Conservation (phyloP, 768 basidiomycete genomes). For the Coprinellus micaceus region DNA sequence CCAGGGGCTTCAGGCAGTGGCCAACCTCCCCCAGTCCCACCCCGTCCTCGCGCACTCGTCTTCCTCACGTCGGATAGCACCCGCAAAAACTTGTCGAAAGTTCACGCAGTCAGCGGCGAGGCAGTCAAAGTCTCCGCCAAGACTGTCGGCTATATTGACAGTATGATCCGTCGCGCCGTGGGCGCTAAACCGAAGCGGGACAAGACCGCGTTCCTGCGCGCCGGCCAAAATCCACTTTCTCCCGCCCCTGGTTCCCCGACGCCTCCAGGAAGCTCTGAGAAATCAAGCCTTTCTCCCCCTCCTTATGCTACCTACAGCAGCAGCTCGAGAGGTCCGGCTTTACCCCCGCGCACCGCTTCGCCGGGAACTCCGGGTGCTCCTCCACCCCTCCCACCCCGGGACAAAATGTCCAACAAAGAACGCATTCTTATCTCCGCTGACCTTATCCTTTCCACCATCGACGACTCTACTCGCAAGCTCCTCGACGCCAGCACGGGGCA, state of each 20-base stretch:
- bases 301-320: conserved; percentile 17
- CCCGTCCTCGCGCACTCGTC: conserved; percentile 45
- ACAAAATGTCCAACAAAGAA: conserved; percentile 31
- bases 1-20: conserved; percentile 8
- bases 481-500: conserved; percentile 48
- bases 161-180: conserved; percentile 54
- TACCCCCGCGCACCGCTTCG: conserved; percentile 29
- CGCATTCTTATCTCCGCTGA: conserved; percentile 61
- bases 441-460: conserved; percentile 60
- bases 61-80: conserved; percentile 60
- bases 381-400: conserved; percentile 35
- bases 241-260: conserved; percentile 5
- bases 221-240: conserved; percentile 10
- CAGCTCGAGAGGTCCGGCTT: conserved; percentile 14
- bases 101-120: conserved; percentile 62
- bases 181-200: conserved; percentile 40
- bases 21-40: conserved; percentile 29
- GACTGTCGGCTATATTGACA: conserved; percentile 59
- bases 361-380: conserved; percentile 29
- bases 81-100: conserved; percentile 51
- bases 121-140: conserved; percentile 64
- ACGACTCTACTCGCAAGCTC: conserved; percentile 51
- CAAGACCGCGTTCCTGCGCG: conserved; percentile 16
- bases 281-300: conserved; percentile 7
- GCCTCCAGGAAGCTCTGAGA: background rate